Conservation (phyloP, 176 grass and related monocot genomes). For the Panicum miliaceum region DNA sequence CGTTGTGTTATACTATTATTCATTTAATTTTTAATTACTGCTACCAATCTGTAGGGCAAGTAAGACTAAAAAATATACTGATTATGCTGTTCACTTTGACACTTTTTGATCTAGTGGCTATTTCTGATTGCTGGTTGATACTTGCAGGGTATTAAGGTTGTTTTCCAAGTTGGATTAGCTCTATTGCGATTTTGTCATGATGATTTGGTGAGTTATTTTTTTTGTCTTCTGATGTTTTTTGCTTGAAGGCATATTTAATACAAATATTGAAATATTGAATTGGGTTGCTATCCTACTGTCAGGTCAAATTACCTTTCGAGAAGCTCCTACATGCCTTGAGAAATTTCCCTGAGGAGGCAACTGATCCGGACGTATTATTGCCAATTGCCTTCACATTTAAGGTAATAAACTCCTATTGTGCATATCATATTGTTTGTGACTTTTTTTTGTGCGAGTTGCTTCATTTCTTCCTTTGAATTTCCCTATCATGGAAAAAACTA, state of each 20-base stretch:
- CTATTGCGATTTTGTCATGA: constrained; percentile 89
- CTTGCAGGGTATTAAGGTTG: constrained; percentile 81
- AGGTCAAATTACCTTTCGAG: constrained; percentile 97
- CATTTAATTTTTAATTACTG: constrained; percentile 19
- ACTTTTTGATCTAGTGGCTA: constrained; percentile 23
- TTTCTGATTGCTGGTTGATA: constrained; percentile 11
- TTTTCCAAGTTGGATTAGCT: constrained; percentile 91
- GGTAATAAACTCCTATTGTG: constrained; percentile 53
- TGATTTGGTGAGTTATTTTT: constrained; percentile 69
- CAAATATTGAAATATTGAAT: constrained; percentile 26
- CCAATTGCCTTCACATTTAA: constrained; percentile 84
- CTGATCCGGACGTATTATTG: constrained; percentile 78
- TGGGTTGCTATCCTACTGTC: constrained; percentile 28
- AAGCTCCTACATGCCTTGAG: constrained; percentile 76
- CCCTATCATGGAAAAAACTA: not conserved
- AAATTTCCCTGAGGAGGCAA: constrained; percentile 90
- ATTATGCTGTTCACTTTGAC: constrained; percentile 5
- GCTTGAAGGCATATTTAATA: constrained; percentile 15
- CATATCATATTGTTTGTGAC: not conserved
- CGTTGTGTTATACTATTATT: not conserved
- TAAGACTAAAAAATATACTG: not conserved
- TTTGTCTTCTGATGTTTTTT: constrained; percentile 27
- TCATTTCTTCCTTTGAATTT: not conserved
- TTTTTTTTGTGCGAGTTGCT: constrained; percentile 1
- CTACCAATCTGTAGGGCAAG: not conserved